Percentiles rank a stretch among this genome's conserved stretches.
Conservation (phyloP, 192 early-diverging fungal species). For the Allomyces javanicus region DNA sequence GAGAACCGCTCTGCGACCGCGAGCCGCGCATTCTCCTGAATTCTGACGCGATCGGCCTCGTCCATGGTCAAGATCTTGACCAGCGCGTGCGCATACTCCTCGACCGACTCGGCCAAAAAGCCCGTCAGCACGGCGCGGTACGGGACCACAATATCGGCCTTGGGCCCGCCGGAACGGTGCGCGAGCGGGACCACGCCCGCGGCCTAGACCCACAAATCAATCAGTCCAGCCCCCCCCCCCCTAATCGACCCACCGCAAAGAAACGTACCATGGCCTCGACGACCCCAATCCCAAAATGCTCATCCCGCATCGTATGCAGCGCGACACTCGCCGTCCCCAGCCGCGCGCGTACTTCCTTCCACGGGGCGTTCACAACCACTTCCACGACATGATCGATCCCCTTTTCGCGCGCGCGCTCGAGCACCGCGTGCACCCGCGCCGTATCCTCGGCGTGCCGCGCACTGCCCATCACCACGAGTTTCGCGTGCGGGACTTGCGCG, state of each 20-base stretch:
- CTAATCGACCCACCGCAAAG: neutral
- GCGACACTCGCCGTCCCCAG: conserved; percentile 49
- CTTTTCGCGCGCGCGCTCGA: conserved; percentile 20
- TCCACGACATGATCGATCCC: conserved; percentile 46
- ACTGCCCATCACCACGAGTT: conserved; percentile 70
- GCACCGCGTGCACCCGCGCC: conserved; percentile 37
- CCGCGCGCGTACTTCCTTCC: conserved; percentile 38
- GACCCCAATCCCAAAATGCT: conserved; percentile 96
- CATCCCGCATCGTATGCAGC: conserved; percentile 90
- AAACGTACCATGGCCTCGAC: conserved; percentile 85
- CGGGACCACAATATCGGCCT: conserved; percentile 55
- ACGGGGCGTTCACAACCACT: conserved; percentile 68
- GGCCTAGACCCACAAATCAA: conserved; percentile 27
- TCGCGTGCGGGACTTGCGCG: conserved; percentile 30
- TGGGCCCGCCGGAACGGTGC: conserved; percentile 70
- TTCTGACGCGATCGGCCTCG: conserved; percentile 14
- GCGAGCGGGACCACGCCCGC: conserved; percentile 62
- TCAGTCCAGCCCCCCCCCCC: neutral
- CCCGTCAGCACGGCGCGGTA: conserved; percentile 18
- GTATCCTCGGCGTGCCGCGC: conserved; percentile 61
- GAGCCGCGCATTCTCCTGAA: conserved; percentile 39
- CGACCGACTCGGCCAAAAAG: conserved; percentile 34
- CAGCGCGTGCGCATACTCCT: conserved; percentile 48
- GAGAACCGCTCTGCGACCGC: conserved; percentile 50
- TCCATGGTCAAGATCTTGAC: conserved; percentile 19